Evolutionary conservation across 2,329 filamentous ascomycete species (phyloP), one percentile per base, ranked within the genome.

Genomic region (Tricladium varicosporioides): DNA sequence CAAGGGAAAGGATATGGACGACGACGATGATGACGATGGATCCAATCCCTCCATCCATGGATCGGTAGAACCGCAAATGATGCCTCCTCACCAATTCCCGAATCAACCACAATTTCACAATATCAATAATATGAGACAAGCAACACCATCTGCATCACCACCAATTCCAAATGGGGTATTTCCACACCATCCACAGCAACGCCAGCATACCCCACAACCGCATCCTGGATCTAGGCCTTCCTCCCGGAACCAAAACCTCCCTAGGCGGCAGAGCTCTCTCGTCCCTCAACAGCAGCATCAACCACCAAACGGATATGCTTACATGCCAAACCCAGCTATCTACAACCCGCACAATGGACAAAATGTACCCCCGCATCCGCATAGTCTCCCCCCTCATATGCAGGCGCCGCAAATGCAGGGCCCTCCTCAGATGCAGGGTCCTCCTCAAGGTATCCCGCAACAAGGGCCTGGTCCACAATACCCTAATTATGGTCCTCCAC

Each of bases 141-240:
- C 87, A 55, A 92, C 91, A 16, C 89, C 91, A 10, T 95, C 91
- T 19, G 89, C 87, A 32, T 97, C 93, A 19, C 93, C 93, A 57
- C 93, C 93, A 2, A 90, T 97, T 63, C 82, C 83, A 51, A 95
- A 69, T 58, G 68, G 67, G 22, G 67, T 66, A 31, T 69, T 68
- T 48, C 63, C 74, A 50, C 72, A 78, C 65, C 67, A 70, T 65
- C 68, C 72, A n/a, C 78, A 76, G 48, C 67, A 68, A 54, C 85
- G 92, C 61, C 86, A 88, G 54, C 87, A 89, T 60, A 96, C 92
- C 5, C 92, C 92, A 14, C 89, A 96, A 69, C 89, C 91, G 4
- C 84, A 85, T 61, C 82, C 83, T 65, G 81, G 84, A 55, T 95
- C 92, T 19, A 82, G 90, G 49, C 90, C 91, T 1, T 84, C 84